Conservation (phyloP, 1,139 yeast genomes). For the Geotrichum reessii region DNA sequence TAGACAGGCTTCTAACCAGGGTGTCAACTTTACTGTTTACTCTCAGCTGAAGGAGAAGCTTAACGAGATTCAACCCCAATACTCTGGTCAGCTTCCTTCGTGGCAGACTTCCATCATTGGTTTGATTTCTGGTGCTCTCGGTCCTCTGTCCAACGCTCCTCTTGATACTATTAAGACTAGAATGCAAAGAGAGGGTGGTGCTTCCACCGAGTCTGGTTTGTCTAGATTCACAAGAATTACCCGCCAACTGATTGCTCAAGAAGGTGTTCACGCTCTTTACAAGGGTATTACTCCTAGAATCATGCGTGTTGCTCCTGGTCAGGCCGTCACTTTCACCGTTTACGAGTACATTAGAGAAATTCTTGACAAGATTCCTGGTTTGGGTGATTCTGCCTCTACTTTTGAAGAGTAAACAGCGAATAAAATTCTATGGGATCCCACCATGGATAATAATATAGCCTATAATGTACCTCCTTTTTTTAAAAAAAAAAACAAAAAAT, state of each 20-base stretch:
- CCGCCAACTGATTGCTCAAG: conserved; percentile 74
- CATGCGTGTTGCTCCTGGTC: conserved; percentile 99
- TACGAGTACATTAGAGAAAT: conserved; percentile 79
- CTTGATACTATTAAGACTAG: conserved; percentile 95
- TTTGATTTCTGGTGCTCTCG: conserved; percentile 89
- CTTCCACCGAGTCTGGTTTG: conserved; percentile 62
- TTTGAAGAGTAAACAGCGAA: conserved; percentile 38
- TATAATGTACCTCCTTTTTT: no score
- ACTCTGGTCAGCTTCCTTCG: conserved; percentile 59
- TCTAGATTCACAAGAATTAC: conserved; percentile 79
- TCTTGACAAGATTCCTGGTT: conserved; percentile 48
- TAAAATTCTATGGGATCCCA: no score
- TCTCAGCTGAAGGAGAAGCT: conserved; percentile 72
- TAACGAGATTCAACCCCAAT: conserved; percentile 55
- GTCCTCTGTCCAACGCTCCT: conserved; percentile 97
- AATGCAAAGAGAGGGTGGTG: conserved; percentile 82
- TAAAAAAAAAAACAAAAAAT: no score
- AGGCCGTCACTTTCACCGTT: conserved; percentile 95
- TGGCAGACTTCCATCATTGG: conserved; percentile 95
- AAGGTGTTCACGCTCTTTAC: conserved; percentile 81
- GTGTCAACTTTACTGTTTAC: conserved; percentile 95
- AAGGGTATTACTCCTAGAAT: conserved; percentile 98
- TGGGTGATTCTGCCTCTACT: conserved; percentile 27
- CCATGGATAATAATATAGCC: no score
- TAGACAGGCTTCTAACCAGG: conserved; percentile 97